Evolutionary conservation across 768 basidiomycete species (phyloP).

Genomic region (Leccinum truebloodii): DNA sequence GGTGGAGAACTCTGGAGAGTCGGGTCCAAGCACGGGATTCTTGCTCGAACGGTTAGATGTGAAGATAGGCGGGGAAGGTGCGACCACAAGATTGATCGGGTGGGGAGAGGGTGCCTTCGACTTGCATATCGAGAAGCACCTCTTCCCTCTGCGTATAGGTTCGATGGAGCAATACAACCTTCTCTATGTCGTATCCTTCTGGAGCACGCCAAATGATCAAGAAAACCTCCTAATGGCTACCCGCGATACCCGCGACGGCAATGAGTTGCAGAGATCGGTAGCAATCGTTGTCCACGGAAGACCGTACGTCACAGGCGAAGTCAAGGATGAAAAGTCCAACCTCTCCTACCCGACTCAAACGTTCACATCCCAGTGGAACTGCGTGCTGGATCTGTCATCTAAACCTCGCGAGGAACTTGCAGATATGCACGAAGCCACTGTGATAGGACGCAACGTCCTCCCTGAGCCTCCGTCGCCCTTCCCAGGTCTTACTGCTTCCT

Average conservation of each 20-base stretch:
- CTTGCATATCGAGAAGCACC: conserved; percentile 37
- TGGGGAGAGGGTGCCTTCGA: conserved; percentile 45
- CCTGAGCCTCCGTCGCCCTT: conserved; percentile 84
- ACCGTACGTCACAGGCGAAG: conserved; percentile 49
- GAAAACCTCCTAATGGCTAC: conserved; percentile 37
- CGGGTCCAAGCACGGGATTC: conserved; percentile 62
- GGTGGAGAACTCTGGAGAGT: conserved; percentile 78
- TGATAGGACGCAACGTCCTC: conserved; percentile 42
- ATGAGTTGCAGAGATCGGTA: conserved; percentile 72
- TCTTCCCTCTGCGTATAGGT: conserved; percentile 74
- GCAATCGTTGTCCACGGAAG: conserved; percentile 77
- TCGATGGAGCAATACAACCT: conserved; percentile 84
- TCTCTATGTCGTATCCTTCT: conserved; percentile 85
- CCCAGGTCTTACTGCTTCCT: conserved; percentile 42
- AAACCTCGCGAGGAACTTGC: conserved; percentile 25
- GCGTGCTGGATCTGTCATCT: conserved; percentile 74
- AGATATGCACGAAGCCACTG: conserved; percentile 17
- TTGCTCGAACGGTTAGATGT: conserved; percentile 76
- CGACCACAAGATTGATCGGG: conserved; percentile 47
- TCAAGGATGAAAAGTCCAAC: conserved; percentile 16
- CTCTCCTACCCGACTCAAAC: conserved; percentile 62
- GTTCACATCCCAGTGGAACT: conserved; percentile 90
- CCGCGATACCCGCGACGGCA: conserved; percentile 33
- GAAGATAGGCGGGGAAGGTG: conserved; percentile 69
- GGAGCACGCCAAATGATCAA: conserved; percentile 60